Evolutionary conservation across 2,329 filamentous ascomycete genomes (phyloP).

Genomic region (Pseudogymnoascus sp.): DNA sequence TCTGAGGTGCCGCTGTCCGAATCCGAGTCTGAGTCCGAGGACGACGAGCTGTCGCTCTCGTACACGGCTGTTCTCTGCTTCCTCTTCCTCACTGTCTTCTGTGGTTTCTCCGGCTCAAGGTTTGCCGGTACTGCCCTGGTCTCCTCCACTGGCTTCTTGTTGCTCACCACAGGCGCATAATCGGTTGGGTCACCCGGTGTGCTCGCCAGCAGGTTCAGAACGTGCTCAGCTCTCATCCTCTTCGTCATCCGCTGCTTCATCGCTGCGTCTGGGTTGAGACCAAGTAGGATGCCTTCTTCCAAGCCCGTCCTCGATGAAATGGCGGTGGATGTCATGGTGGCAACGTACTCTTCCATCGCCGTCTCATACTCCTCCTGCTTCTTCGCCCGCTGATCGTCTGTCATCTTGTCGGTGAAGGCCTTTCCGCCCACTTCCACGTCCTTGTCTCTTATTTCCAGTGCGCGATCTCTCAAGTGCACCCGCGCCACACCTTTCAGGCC

Average conservation of each 20-base stretch:
- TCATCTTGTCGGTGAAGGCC: slow-evolving; percentile 43
- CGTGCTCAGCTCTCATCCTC: slow-evolving; percentile 55
- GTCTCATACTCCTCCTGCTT: slow-evolving; percentile 51
- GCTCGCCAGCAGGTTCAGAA: slow-evolving; percentile 49
- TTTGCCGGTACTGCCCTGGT: slow-evolving; percentile 33
- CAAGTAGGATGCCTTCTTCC: slow-evolving; percentile 27
- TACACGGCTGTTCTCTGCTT: slow-evolving; percentile 35
- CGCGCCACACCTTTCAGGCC: slow-evolving; percentile 71
- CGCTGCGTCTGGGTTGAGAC: slow-evolving; percentile 38
- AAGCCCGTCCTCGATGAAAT: slow-evolving; percentile 19
- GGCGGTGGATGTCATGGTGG: slow-evolving; percentile 21
- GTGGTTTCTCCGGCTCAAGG: slow-evolving; percentile 37
- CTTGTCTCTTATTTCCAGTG: slow-evolving; percentile 52
- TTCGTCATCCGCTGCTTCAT: slow-evolving; percentile 52
- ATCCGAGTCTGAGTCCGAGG: slow-evolving; percentile 15
- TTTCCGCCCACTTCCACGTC: slow-evolving; percentile 44
- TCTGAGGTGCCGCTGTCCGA: slow-evolving; percentile 3
- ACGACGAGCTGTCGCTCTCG: slow-evolving; percentile 22
- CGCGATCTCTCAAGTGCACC: slow-evolving; percentile 59
- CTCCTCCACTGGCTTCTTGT: slow-evolving; percentile 15
- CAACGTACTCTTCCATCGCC: slow-evolving; percentile 33
- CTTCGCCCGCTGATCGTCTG: slow-evolving; percentile 37
- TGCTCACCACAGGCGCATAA: not conserved
- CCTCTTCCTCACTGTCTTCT: slow-evolving; percentile 39
- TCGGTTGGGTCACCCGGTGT: slow-evolving; percentile 14